Evolutionary conservation across 2,329 filamentous ascomycete species (phyloP).

Genomic region (Cytospora schulzeri): DNA sequence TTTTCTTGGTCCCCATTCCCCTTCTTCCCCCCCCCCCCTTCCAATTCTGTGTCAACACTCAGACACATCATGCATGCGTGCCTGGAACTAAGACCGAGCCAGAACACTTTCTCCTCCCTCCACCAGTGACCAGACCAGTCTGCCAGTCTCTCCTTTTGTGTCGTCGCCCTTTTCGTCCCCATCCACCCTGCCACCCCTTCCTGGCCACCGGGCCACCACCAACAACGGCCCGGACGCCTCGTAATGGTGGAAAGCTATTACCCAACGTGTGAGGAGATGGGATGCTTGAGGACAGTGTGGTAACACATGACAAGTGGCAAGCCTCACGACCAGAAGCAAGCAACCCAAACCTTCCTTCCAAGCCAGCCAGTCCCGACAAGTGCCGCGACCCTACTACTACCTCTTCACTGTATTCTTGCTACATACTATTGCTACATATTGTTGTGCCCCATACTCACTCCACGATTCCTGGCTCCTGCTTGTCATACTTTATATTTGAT

Average conservation of each 20-base stretch:
- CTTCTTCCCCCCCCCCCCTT: not conserved
- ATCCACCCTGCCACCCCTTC: not conserved
- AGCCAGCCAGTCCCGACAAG: constrained; percentile 14
- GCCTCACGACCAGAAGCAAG: constrained; percentile 9
- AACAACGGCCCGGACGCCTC: constrained; percentile 20
- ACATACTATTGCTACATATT: not conserved
- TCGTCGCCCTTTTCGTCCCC: not conserved
- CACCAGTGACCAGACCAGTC: not conserved
- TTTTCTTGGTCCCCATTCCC: no score
- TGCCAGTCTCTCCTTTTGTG: not conserved
- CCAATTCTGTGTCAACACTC: not conserved
- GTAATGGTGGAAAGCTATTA: constrained; percentile 21
- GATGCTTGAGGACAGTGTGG: constrained; percentile 18
- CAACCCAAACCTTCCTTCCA: not conserved
- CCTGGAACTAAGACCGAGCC: constrained; percentile 26
- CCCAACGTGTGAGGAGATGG: constrained; percentile 17
- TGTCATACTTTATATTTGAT: constrained; percentile 3
- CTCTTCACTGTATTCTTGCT: constrained; percentile 6
- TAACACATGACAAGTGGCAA: constrained; percentile 25
- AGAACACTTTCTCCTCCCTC: constrained; percentile 13
- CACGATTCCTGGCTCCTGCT: not conserved
- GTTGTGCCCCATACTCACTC: not conserved
- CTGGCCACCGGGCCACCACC: constrained; percentile 8
- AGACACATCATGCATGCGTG: constrained; percentile 12
- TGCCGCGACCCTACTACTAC: constrained; percentile 7